Evolutionary conservation across 805 yeast species (phyloP).

Genomic region (Myxozyma vanderwaltii): DNA sequence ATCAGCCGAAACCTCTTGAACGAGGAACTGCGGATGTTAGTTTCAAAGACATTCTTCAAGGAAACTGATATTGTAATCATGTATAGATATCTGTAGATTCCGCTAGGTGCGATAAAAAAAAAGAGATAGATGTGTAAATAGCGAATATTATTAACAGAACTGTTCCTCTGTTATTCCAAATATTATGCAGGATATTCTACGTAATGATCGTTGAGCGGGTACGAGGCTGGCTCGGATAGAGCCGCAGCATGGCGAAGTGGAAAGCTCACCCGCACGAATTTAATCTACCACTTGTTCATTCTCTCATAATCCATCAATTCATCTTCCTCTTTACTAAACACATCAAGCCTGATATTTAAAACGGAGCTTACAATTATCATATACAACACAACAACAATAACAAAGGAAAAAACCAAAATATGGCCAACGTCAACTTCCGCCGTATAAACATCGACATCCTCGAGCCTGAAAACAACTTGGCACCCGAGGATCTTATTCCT

Average conservation of each 20-base stretch:
- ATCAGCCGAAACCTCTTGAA: constrained; percentile 70
- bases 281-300: background rate
- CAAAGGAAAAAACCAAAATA: background rate
- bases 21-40: constrained; percentile 73
- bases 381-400: background rate
- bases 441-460: constrained; percentile 90
- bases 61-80: too few species aligned
- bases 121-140: background rate
- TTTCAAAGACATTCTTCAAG: constrained; percentile 60
- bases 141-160: background rate
- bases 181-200: background rate
- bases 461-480: constrained; percentile 73
- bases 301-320: background rate
- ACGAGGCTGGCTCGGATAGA: constrained; percentile 10
- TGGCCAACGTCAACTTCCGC: constrained; percentile 48
- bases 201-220: background rate
- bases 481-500: constrained; percentile 62
- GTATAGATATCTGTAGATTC: background rate
- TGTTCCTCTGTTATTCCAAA: background rate
- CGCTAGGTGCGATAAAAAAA: background rate
- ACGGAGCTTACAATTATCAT: too few species aligned
- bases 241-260: constrained; percentile 17
- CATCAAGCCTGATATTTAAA: background rate
- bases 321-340: background rate
- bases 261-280: background rate